These are phyloP conservation scores for Isochrysis galbana DNA, from an alignment of 78 protist genomes.

Conservation along the genomic window DNA sequence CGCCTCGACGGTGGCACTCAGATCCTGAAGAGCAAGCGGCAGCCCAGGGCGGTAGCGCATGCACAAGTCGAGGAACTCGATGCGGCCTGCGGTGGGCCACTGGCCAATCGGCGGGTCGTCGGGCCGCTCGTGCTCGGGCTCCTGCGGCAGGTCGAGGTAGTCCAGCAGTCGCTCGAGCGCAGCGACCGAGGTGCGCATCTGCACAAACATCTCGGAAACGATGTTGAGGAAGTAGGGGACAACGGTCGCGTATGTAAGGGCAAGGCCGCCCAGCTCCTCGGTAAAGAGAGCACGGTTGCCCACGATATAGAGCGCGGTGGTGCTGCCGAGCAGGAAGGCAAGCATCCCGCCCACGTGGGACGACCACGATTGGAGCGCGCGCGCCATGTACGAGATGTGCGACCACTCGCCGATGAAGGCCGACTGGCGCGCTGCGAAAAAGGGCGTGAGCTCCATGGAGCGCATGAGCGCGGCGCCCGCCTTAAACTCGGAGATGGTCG, in stretches of 20 bases:
- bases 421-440: background rate
- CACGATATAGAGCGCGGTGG: background rate
- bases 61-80: background rate
- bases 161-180: background rate
- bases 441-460: background rate
- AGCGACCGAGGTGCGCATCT: background rate
- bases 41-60: background rate
- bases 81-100: background rate
- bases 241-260: slow-evolving; percentile 55
- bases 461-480: background rate
- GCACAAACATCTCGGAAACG: background rate
- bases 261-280: slow-evolving; percentile 38
- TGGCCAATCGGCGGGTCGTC: background rate
- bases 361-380: background rate
- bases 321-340: background rate
- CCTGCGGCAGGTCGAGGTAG: slow-evolving; percentile 8
- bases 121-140: background rate
- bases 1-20: background rate
- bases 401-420: background rate
- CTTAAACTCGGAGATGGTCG: background rate
- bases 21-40: background rate
- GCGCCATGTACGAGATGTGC: background rate
- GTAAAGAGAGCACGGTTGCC: background rate
- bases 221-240: slow-evolving; percentile 29
- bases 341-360: background rate